Base-by-base conservation (phyloP, 2,329 filamentous ascomycete species). In the Myriosclerotinia duriaeana region DNA sequence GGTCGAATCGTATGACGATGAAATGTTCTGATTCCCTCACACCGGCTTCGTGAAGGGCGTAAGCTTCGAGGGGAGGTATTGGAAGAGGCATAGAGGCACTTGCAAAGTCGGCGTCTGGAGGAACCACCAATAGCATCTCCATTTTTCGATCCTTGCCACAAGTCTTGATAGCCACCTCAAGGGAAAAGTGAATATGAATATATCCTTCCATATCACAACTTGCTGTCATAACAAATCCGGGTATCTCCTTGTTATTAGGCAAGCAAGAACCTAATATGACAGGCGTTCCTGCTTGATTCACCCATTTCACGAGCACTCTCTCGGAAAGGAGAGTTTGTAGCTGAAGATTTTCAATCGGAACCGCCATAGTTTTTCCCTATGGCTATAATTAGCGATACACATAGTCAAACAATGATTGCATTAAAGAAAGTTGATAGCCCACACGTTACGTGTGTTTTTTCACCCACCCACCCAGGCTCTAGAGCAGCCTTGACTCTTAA, bases 391-490 rank as follows among this genome's bases (percentile, higher is more conserved):
- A 59, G 55, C 22, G n/a, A 46, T 46, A 48, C 30, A 46, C 20
- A 26, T 58, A 26, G n/a, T 58, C 3, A 34, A 34, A 34, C 2
- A 34, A 34, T 4, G 30, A 34, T 34, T 34, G 30, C 30, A 34
- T 34, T 34, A 34, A 11, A 46, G 14, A 26, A 26, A 9, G 20
- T 48, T 48, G 11, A 5, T 59, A 48, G 55, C 55, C 40, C 46
- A 59, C 55, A 59, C 55, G 11, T 36, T 14, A 59, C n/a, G 55
- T 59, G 40, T 59, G 40, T 48, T 59, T 59, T 40, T n/a, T n/a
- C n/a, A n/a, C 40, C n/a, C n/a, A 34, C 46, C n/a, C 55, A 59
- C 40, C 40, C 40, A 59, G 55, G 55, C 55, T 59, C 34, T 48
- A 48, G 40, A 34, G 40, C 55, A 59, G 55, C 55, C 55, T 59